These are phyloP conservation scores for Apiospora arundinis DNA, from an alignment of 2,329 filamentous ascomycete genomes.

Conservation along the genomic window DNA sequence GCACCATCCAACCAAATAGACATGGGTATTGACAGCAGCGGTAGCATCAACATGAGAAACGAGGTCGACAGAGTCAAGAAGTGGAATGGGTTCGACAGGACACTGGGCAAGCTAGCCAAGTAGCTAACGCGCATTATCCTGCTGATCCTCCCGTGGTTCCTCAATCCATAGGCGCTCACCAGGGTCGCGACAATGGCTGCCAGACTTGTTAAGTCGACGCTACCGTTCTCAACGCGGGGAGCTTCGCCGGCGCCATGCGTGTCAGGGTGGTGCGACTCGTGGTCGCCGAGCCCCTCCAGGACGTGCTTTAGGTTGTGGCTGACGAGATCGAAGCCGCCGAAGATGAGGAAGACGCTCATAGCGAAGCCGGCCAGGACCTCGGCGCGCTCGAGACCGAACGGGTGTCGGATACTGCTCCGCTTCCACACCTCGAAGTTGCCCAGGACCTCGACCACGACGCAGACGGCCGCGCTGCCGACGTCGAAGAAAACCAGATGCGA, in stretches of 20 bases:
- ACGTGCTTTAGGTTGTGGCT: constrained; percentile 93
- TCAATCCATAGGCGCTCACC: constrained; percentile 83
- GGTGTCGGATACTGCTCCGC: constrained; percentile 88
- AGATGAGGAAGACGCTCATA: constrained; percentile 94
- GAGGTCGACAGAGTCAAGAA: constrained; percentile 92
- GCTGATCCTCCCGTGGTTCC: constrained; percentile 91
- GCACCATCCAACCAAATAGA: constrained; percentile 84
- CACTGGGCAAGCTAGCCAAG: constrained; percentile 79
- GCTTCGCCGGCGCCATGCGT: constrained; percentile 55
- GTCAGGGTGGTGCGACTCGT: constrained; percentile 76
- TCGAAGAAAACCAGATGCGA: constrained; percentile 96
- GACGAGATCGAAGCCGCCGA: constrained; percentile 94
- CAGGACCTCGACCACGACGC: constrained; percentile 89
- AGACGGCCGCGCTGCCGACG: constrained; percentile 88
- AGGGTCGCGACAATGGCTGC: constrained; percentile 84
- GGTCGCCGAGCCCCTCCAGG: constrained; percentile 74
- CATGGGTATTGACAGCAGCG: constrained; percentile 79
- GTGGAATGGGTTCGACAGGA: constrained; percentile 95
- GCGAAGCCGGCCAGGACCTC: constrained; percentile 96
- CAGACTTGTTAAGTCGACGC: constrained; percentile 80
- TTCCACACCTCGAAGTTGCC: constrained; percentile 99
- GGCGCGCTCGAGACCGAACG: constrained; percentile 88
- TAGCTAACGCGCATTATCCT: constrained; percentile 88
- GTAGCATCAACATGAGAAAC: constrained; percentile 77
- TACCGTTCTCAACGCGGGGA: constrained; percentile 69